Conservation (phyloP, 352 stramenopile species). For the Globisporangium megalacanthum region DNA sequence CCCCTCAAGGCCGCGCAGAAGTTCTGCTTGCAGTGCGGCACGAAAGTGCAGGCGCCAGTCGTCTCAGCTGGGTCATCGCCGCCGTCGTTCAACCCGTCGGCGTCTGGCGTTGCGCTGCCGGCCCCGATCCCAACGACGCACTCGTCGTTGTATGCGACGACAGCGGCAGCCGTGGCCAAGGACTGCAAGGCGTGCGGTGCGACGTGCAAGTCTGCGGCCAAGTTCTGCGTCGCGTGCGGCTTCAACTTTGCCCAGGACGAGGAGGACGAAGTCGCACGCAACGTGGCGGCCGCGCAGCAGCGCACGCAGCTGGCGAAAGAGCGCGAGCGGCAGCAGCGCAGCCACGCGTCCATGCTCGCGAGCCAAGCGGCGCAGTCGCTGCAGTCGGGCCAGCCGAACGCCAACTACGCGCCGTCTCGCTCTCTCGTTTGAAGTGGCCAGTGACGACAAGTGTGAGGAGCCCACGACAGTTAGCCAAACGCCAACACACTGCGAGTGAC, state of each 20-base stretch:
- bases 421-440: constrained; percentile 1
- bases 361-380: constrained; percentile 45
- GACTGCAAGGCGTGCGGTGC: constrained; percentile 59
- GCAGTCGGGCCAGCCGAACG: constrained; percentile 16
- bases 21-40: constrained; percentile 78
- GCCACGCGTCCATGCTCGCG: constrained; percentile 62
- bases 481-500: not conserved
- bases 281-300: constrained; percentile 55
- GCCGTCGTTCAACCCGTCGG: constrained; percentile 26
- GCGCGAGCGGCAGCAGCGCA: constrained; percentile 53
- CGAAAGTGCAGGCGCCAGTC: constrained; percentile 27
- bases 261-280: constrained; percentile 72
- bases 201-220: constrained; percentile 68
- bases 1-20: constrained; percentile 60
- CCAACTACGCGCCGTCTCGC: constrained; percentile 8
- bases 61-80: constrained; percentile 6
- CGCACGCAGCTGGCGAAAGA: constrained; percentile 43
- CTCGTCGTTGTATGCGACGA: constrained; percentile 15
- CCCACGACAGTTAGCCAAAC: not conserved
- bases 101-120: constrained; percentile 33
- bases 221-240: constrained; percentile 79
- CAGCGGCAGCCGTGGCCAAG: constrained; percentile 38
- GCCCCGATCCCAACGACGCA: constrained; percentile 48
- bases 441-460: not conserved
- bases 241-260: constrained; percentile 77